These are phyloP conservation scores for Globisporangium acanthophoron DNA, from an alignment of 352 stramenopile genomes.

Conservation along the genomic window DNA sequence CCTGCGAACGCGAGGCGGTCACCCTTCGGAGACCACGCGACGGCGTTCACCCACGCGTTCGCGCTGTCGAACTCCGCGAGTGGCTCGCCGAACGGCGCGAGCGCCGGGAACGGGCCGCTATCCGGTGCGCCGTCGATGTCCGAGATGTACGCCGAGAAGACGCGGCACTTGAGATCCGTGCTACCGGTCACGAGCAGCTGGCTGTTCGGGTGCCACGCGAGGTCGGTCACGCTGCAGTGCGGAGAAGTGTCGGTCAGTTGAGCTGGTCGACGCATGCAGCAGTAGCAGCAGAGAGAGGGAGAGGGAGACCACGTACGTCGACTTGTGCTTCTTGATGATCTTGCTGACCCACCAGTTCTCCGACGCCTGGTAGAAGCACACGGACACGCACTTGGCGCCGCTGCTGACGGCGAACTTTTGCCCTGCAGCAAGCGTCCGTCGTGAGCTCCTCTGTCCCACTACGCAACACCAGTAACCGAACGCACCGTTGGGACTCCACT, in stretches of 20 bases:
- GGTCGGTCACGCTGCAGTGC: conserved; percentile 60
- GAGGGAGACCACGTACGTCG: conserved; percentile 63
- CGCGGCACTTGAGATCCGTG: conserved; percentile 92
- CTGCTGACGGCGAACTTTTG: conserved; percentile 93
- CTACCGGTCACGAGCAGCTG: conserved; percentile 89
- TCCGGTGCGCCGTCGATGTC: conserved; percentile 76
- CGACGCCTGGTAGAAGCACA: conserved; percentile 89
- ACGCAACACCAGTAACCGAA: not conserved
- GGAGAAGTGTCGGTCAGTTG: not conserved
- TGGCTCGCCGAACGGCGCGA: conserved; percentile 77
- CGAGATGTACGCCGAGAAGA: conserved; percentile 87
- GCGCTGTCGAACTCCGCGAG: conserved; percentile 85
- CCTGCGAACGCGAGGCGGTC: conserved; percentile 85
- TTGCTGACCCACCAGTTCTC: conserved; percentile 96
- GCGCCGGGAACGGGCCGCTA: conserved; percentile 62
- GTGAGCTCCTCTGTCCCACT: not conserved
- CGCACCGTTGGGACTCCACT: conserved; percentile 90
- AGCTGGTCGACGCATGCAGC: too few species aligned
- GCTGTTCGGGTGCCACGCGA: conserved; percentile 92
- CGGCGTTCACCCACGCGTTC: conserved; percentile 89
- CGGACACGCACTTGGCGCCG: conserved; percentile 90
- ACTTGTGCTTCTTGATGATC: conserved; percentile 97
- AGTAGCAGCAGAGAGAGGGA: conserved; percentile 2
- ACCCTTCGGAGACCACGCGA: conserved; percentile 89
- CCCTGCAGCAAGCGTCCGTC: conserved; percentile 22